Evolutionary conservation across 768 basidiomycete species (phyloP), one percentile per base, ranked within the genome.

Genomic region (Lactarius psammicola): DNA sequence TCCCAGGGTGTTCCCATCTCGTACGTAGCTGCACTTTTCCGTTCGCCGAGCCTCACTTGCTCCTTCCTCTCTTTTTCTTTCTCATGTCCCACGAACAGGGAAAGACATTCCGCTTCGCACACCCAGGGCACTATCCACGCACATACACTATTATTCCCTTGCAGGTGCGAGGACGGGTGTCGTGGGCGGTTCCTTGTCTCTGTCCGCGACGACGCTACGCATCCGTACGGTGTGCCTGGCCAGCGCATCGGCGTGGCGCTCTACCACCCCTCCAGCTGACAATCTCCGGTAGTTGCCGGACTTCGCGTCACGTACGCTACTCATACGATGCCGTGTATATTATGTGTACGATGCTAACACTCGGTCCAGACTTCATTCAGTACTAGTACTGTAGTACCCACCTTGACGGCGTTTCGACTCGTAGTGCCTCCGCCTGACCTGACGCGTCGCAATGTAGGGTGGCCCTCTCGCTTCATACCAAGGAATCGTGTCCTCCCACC

Each of bases 161-260:
- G 65, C 40, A 17, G 6, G 30, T 66, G 65, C 26, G 46, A 57
- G 23, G 9, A 26, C 11, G 38, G 17, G 2, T 66, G 65, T 17
- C 2, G 4, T 2, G 65, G 65, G 9, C 56, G 34, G 26, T 30
- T 66, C 18, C 10, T 58, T 30, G 17, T 66, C 38, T 53, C 56
- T 15, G 65, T 42, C 31, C 28, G 53, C 4, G 60, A 66, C 36
- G 60, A 66, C 23, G 0, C 2, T 18, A 53, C 56, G 26, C 65
- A 66, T 58, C 60, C 56, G 26, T 51, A 62, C 38, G 56, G 49
- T n/a, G 38, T 66, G 11, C 46, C n/a, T 5, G 60, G 65, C 30
- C 65, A 66, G 46, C 56, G 65, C 36, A 40, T 62, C 26, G 38
- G 28, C 30, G 46, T 61, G 0, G 49, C 49, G 9, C 26, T 51